Conservation (phyloP, 768 basidiomycete genomes). For the Serendipita sp. region DNA sequence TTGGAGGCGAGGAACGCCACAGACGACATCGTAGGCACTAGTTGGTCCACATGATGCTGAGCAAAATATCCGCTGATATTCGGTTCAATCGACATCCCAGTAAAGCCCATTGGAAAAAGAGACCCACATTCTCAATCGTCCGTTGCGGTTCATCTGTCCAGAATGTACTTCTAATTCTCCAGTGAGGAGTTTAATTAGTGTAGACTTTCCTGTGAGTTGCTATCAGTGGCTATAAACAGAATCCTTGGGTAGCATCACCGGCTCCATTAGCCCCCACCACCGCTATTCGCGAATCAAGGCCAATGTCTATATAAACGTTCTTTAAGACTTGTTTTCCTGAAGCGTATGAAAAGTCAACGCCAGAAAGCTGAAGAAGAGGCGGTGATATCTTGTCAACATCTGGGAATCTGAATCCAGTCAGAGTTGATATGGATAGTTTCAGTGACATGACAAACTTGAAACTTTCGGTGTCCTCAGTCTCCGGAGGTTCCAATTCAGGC, state of each 20-base stretch:
- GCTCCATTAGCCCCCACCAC: conserved; percentile 46
- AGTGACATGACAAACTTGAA: conserved; percentile 51
- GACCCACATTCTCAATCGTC: conserved; percentile 73
- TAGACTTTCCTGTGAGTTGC: conserved; percentile 77
- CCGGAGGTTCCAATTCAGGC: conserved; percentile 85
- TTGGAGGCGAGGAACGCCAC: conserved; percentile 85
- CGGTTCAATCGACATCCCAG: conserved; percentile 7
- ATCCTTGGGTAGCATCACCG: conserved; percentile 11
- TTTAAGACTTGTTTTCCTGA: conserved; percentile 62
- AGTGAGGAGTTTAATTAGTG: conserved; percentile 87
- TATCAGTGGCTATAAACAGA: background rate
- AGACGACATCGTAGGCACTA: conserved; percentile 71
- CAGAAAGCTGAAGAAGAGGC: conserved; percentile 81
- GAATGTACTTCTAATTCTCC: conserved; percentile 58
- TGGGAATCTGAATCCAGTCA: conserved; percentile 41
- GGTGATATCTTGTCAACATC: conserved; percentile 97
- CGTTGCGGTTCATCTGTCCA: conserved; percentile 82
- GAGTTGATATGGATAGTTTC: background rate
- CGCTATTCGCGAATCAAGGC: conserved; percentile 87
- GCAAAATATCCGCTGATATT: conserved; percentile 66
- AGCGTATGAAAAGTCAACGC: conserved; percentile 80
- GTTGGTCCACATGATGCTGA: conserved; percentile 90
- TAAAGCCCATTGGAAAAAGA: conserved; percentile 8
- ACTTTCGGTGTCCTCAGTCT: conserved; percentile 78
- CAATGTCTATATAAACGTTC: conserved; percentile 75